A percentile compares a stretch with the other conserved stretches of the same genome.
phyloP scores from a whole-genome alignment of 441 rosid species.

The Isatis lusitanica region DNA sequence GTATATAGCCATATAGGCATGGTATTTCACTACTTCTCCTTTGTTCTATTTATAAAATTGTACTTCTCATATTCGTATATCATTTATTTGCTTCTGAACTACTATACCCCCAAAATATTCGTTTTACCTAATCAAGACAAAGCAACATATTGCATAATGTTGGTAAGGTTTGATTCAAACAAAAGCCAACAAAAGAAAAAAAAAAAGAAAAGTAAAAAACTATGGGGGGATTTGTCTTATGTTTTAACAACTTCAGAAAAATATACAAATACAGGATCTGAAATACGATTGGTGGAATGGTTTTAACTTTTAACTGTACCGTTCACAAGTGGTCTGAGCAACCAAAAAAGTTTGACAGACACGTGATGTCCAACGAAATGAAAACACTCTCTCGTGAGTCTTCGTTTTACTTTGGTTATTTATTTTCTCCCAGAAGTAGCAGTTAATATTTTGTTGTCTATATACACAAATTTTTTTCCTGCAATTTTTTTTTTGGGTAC shows the following conservation, averaged over 20 bases:
- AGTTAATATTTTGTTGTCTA: slow-evolving; percentile 6
- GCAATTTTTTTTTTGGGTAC: too few species aligned
- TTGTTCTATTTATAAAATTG: background rate
- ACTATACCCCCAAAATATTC: background rate
- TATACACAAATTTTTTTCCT: too few species aligned
- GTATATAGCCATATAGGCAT: too few species aligned
- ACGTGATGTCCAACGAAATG: slow-evolving; percentile 17
- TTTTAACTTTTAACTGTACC: slow-evolving; percentile 12
- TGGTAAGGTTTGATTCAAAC: slow-evolving; percentile 5
- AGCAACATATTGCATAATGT: background rate
- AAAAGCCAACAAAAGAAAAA: background rate
- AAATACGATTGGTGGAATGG: slow-evolving; percentile 26
- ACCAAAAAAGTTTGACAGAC: slow-evolving; percentile 22
- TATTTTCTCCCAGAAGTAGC: background rate
- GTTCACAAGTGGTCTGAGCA: slow-evolving; percentile 28
- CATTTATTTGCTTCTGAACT: background rate
- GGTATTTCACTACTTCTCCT: background rate
- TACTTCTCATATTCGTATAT: background rate
- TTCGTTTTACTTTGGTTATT: slow-evolving; percentile 12
- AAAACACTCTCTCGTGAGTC: slow-evolving; percentile 21
- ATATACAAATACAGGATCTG: background rate
- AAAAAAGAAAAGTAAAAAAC: background rate
- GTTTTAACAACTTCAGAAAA: background rate
- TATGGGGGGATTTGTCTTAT: background rate
- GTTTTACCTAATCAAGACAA: slow-evolving; percentile 2